Evolutionary conservation across 179 eudicot genomes (phyloP).

Genomic region (Carnegiea gigantea): DNA sequence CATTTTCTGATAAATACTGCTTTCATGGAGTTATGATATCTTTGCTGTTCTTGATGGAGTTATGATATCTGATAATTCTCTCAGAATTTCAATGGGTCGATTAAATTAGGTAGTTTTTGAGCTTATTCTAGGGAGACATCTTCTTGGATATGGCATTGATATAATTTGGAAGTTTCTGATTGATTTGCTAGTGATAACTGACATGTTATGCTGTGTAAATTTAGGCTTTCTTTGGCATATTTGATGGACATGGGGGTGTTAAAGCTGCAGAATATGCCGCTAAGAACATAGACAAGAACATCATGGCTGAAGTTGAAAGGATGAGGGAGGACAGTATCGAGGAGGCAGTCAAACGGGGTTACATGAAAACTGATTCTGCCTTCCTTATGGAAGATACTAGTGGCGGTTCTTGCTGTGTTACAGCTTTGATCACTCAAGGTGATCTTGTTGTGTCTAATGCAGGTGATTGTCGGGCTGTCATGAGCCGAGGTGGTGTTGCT

Average conservation of each 20-base stretch:
- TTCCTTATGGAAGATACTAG: constrained; percentile 51
- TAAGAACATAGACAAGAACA: constrained; percentile 61
- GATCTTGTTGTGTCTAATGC: constrained; percentile 79
- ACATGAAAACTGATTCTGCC: constrained; percentile 66
- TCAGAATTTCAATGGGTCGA: no score
- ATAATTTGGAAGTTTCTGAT: background rate
- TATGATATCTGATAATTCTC: background rate
- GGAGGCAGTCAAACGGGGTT: constrained; percentile 65
- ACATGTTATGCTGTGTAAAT: constrained; percentile 8
- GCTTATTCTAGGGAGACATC: background rate
- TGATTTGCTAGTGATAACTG: constrained; percentile 13
- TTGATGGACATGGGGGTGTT: constrained; percentile 92
- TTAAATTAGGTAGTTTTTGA: background rate
- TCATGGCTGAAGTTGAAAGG: constrained; percentile 44
- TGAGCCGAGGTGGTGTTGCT: constrained; percentile 70
- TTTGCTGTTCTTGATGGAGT: background rate
- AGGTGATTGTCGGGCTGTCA: constrained; percentile 93
- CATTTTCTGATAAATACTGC: background rate
- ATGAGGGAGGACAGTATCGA: constrained; percentile 30
- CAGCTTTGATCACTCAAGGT: constrained; percentile 63
- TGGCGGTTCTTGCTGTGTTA: constrained; percentile 87
- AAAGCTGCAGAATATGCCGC: constrained; percentile 82
- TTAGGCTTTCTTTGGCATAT: constrained; percentile 90
- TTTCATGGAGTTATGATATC: background rate
- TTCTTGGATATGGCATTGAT: background rate